phyloP scores from a whole-genome alignment of 2,329 filamentous ascomycete genomes.

The Berkeleyomyces basicola region DNA sequence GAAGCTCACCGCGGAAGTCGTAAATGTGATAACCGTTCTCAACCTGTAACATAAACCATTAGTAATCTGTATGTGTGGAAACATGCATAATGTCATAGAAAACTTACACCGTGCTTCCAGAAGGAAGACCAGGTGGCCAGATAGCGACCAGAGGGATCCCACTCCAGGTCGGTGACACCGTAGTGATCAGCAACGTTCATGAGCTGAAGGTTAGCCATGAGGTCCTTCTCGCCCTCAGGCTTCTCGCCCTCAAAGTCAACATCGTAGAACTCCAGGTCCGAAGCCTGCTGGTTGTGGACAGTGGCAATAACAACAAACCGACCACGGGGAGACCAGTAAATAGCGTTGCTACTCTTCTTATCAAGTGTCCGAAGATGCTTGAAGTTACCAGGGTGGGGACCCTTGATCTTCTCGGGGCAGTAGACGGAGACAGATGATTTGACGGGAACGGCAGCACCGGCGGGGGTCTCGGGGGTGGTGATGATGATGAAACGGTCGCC shows the following conservation, averaged over 20 bases:
- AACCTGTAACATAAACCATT: background rate
- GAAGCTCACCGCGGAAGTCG: slow-evolving; percentile 79
- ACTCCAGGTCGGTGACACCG: slow-evolving; percentile 92
- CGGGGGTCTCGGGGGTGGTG: slow-evolving; percentile 71
- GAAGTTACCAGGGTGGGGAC: slow-evolving; percentile 69
- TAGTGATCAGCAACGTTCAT: slow-evolving; percentile 94
- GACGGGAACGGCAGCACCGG: slow-evolving; percentile 64
- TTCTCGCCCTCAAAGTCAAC: slow-evolving; percentile 97
- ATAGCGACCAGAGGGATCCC: slow-evolving; percentile 91
- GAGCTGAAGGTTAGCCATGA: slow-evolving; percentile 84
- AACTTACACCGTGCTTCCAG: slow-evolving; percentile 86
- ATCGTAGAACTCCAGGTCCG: slow-evolving; percentile 94
- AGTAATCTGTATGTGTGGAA: background rate
- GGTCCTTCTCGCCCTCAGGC: slow-evolving; percentile 79
- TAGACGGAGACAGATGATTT: slow-evolving; percentile 96
- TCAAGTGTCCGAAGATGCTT: slow-evolving; percentile 88
- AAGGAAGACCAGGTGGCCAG: slow-evolving; percentile 84
- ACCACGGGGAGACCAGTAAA: slow-evolving; percentile 95
- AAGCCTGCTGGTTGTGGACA: slow-evolving; percentile 81
- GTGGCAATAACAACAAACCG: slow-evolving; percentile 91
- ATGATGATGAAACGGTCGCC: slow-evolving; percentile 95
- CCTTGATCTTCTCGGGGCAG: slow-evolving; percentile 89
- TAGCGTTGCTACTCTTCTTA: slow-evolving; percentile 99
- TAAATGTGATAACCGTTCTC: slow-evolving; percentile 98
- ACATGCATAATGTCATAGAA: background rate